Percentiles rank a stretch among this genome's conserved stretches.
Evolutionary conservation across 176 grass and related monocot species (phyloP).

Genomic region (Chrysopogon serrulatus): DNA sequence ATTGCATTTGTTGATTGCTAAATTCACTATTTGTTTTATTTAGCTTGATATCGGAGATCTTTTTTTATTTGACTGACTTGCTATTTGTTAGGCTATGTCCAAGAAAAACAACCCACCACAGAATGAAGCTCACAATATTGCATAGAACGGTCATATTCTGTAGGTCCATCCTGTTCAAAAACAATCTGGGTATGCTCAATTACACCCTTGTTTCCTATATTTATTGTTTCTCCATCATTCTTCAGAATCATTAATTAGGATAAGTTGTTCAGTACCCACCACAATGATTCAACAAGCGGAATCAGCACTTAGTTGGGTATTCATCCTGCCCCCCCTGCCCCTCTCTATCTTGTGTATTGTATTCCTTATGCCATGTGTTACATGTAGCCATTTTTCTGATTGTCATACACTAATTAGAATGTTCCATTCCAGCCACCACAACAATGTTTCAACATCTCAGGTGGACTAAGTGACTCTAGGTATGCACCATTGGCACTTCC

Average conservation of each 20-base stretch:
- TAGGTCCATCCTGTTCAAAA: background rate
- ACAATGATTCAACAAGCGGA: background rate
- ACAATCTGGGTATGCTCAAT: background rate
- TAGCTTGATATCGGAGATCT: background rate
- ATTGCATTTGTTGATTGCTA: background rate
- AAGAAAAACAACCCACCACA: background rate
- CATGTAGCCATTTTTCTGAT: background rate
- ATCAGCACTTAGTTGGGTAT: background rate
- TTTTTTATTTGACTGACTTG: background rate
- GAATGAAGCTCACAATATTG: background rate
- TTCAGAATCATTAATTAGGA: background rate
- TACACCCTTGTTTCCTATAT: background rate
- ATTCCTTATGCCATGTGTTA: background rate
- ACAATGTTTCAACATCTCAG: background rate
- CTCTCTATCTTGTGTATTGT: background rate
- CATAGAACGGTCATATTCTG: background rate
- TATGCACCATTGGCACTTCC: background rate
- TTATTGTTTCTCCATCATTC: background rate
- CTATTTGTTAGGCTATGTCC: background rate
- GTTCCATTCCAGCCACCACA: background rate
- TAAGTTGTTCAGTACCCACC: background rate
- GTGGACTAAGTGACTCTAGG: background rate
- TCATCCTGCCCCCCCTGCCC: background rate
- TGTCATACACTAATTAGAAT: background rate
- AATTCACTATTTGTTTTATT: no score